These are phyloP conservation scores for Ascochyta rabiei DNA, from an alignment of 2,329 filamentous ascomycete genomes.

Conservation along the genomic window DNA sequence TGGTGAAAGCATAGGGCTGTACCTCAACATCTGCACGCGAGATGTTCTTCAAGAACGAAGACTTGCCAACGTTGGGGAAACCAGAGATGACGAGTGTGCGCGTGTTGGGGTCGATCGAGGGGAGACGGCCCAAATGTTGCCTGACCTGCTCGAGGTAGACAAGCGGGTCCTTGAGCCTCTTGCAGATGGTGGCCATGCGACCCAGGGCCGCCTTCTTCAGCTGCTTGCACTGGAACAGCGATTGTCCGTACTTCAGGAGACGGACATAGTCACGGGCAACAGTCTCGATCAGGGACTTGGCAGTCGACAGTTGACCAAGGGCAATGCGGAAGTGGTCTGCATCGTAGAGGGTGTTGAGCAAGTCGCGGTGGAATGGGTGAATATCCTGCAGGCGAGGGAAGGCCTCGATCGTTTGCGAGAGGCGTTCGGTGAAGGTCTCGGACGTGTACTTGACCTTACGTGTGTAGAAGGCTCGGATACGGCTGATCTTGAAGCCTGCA, in stretches of 20 bases:
- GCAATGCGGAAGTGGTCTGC: constrained; percentile 79
- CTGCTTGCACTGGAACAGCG: constrained; percentile 97
- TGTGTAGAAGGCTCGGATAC: constrained; percentile 96
- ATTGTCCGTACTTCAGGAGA: constrained; percentile 90
- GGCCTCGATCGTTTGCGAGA: constrained; percentile 85
- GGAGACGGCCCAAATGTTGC: constrained; percentile 95
- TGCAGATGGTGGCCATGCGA: constrained; percentile 97
- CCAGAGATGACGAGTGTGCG: constrained; percentile 95
- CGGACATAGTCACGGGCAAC: constrained; percentile 96
- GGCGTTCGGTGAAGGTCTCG: constrained; percentile 95
- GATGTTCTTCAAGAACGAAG: constrained; percentile 89
- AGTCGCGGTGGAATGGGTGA: constrained; percentile 87
- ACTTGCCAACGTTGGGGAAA: constrained; percentile 93
- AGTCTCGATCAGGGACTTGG: constrained; percentile 95
- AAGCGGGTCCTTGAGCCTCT: constrained; percentile 90
- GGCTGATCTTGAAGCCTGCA: constrained; percentile 91
- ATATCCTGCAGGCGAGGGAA: constrained; percentile 90
- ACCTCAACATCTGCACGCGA: constrained; percentile 95
- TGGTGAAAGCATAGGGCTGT: constrained; percentile 98
- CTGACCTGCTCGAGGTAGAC: constrained; percentile 95
- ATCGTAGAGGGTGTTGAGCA: constrained; percentile 92
- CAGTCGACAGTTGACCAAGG: constrained; percentile 92
- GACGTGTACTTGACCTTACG: constrained; percentile 93
- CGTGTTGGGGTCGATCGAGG: constrained; percentile 97
- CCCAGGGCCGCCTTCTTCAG: constrained; percentile 94